Evolutionary conservation across 257 asterid genomes (phyloP).

Genomic region (Schizonepeta tenuifolia): DNA sequence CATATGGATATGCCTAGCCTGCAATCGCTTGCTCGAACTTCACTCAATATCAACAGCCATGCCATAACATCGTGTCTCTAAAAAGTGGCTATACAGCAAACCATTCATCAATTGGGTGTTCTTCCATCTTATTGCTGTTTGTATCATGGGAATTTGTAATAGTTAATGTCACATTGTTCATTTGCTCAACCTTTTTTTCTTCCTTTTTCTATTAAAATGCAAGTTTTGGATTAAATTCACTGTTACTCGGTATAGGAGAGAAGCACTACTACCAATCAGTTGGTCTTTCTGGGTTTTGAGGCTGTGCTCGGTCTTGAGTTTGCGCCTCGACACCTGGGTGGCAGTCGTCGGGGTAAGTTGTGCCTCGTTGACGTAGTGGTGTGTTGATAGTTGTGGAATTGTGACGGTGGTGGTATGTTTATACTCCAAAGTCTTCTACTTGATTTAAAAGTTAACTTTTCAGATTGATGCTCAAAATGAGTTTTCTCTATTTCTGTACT

Average conservation of each 20-base stretch:
- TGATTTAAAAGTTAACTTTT: background rate
- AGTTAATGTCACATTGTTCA: conserved; percentile 29
- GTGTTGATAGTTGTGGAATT: background rate
- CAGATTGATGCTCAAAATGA: background rate
- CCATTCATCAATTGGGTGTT: conserved; percentile 5
- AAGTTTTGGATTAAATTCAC: conserved; percentile 6
- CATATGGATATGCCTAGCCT: background rate
- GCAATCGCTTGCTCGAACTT: background rate
- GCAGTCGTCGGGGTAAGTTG: background rate
- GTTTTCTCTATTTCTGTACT: background rate
- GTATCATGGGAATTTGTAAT: conserved; percentile 39
- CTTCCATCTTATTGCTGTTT: conserved; percentile 30
- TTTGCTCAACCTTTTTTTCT: background rate
- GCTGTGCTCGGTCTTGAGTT: background rate
- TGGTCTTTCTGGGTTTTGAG: background rate
- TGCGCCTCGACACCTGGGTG: background rate
- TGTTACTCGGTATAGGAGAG: conserved; percentile 21
- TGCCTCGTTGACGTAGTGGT: background rate
- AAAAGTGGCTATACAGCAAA: conserved; percentile 24
- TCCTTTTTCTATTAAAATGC: background rate
- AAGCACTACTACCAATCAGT: background rate
- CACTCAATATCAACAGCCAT: conserved; percentile 20
- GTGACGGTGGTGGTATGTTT: background rate
- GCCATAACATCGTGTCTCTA: conserved; percentile 4
- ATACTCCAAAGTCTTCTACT: background rate